Conservation (phyloP, 768 basidiomycete species). For the Tricholoma sp. region DNA sequence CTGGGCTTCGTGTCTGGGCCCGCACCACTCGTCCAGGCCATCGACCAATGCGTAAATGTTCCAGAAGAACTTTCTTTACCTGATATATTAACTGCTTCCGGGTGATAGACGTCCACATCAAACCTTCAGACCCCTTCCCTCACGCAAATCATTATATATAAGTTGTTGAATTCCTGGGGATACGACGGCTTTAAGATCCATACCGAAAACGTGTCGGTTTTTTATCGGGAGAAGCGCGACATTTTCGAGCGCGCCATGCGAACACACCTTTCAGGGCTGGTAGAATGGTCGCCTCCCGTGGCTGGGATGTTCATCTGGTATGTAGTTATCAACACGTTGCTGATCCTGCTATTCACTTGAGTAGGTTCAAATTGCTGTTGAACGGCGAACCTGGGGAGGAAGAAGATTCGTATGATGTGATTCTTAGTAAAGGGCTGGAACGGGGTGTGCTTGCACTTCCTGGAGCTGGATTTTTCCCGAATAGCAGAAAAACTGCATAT, state of each 20-base stretch:
- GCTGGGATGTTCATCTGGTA: slow-evolving; percentile 90
- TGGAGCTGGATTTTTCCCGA: slow-evolving; percentile 60
- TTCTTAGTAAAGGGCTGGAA: slow-evolving; percentile 63
- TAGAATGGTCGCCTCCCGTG: slow-evolving; percentile 61
- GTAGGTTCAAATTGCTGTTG: slow-evolving; percentile 63
- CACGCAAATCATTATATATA: slow-evolving; percentile 52
- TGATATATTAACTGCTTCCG: not conserved
- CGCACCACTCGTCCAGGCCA: slow-evolving; percentile 51
- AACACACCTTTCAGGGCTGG: slow-evolving; percentile 58
- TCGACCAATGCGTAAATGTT: slow-evolving; percentile 59
- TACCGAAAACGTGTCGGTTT: slow-evolving; percentile 54
- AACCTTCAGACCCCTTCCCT: slow-evolving; percentile 60
- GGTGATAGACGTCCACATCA: slow-evolving; percentile 30
- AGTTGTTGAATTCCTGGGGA: slow-evolving; percentile 63
- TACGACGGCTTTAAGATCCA: slow-evolving; percentile 66
- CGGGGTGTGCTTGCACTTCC: slow-evolving; percentile 83
- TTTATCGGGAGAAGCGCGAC: slow-evolving; percentile 66
- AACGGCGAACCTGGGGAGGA: slow-evolving; percentile 23
- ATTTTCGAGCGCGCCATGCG: slow-evolving; percentile 67
- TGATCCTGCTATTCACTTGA: not conserved
- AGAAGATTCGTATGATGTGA: slow-evolving; percentile 63
- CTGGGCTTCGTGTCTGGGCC: slow-evolving; percentile 79
- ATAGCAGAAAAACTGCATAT: slow-evolving; percentile 57
- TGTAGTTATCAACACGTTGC: slow-evolving; percentile 21
- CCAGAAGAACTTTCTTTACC: not conserved